phyloP scores from a whole-genome alignment of 192 early-diverging fungal species.

The Entrophospora sp. region DNA sequence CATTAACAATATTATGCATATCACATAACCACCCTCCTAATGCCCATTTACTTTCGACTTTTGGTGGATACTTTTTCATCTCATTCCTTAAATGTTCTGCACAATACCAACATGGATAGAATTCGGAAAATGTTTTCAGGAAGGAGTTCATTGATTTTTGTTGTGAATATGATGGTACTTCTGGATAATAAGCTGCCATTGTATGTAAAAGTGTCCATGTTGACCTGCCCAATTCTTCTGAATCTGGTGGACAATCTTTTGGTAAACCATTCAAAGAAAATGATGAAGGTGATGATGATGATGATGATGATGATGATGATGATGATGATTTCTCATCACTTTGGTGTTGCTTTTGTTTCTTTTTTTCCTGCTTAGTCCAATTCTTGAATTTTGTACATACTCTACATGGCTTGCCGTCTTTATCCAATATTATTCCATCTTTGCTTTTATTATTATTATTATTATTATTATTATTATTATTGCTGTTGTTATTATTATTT shows the following conservation, averaged over 20 bases:
- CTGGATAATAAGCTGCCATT: constrained; percentile 95
- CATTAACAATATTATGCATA: constrained; percentile 94
- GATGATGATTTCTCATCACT: constrained; percentile 7
- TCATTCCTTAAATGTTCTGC: constrained; percentile 76
- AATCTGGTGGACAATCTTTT: constrained; percentile 75
- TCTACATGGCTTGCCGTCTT: constrained; percentile 64
- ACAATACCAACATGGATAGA: constrained; percentile 92
- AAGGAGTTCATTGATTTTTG: constrained; percentile 69
- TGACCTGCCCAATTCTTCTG: constrained; percentile 68
- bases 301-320: constrained; percentile 17
- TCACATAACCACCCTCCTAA: constrained; percentile 87
- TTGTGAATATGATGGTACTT: constrained; percentile 58
- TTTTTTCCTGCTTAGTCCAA: constrained; percentile 53
- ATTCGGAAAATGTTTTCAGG: constrained; percentile 64
- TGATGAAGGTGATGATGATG: background rate
- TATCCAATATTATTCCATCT: constrained; percentile 31
- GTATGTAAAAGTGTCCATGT: constrained; percentile 98
- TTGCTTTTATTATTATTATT: too few relatives aligned
- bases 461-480: background rate
- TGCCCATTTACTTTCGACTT: constrained; percentile 54
- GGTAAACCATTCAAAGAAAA: background rate
- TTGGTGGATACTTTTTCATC: constrained; percentile 66
- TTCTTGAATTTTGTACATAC: constrained; percentile 70
- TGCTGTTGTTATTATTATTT: background rate
- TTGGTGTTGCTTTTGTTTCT: constrained; percentile 25